These are phyloP conservation scores for Stevia rebaudiana DNA, from an alignment of 140 eudicot species.

Conservation along the genomic window DNA sequence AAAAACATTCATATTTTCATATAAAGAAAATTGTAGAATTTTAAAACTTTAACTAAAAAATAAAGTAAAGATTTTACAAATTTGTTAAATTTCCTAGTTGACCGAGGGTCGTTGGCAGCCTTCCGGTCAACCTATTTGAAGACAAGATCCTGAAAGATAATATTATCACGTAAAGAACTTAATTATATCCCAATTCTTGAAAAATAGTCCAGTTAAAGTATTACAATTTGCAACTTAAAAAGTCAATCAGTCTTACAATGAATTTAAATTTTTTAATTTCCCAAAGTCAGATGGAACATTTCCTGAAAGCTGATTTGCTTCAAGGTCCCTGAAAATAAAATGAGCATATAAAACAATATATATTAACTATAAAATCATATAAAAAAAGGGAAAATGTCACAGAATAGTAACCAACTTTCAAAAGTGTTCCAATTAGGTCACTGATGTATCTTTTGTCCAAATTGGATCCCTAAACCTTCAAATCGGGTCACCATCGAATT, in stretches of 20 bases:
- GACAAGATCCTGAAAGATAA: slow-evolving; percentile 59
- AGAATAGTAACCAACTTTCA: no score
- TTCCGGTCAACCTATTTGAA: slow-evolving; percentile 62
- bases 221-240: background rate
- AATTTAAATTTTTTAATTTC: slow-evolving; percentile 37
- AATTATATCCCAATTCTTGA: background rate
- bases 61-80: slow-evolving; percentile 39
- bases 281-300: slow-evolving; percentile 60
- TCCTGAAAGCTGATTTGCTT: slow-evolving; percentile 68
- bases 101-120: slow-evolving; percentile 59
- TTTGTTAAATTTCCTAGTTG: slow-evolving; percentile 46
- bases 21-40: background rate
- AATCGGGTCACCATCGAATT: no score
- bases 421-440: no score
- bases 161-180: slow-evolving; percentile 5
- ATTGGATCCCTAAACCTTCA: no score
- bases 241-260: slow-evolving; percentile 42
- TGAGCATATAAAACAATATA: background rate
- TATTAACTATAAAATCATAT: background rate
- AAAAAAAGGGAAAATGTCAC: no score
- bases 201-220: background rate
- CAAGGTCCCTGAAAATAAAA: slow-evolving; percentile 49
- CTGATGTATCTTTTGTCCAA: no score
- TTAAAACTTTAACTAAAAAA: background rate
- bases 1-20: background rate